These are phyloP conservation scores for Funneliformis mosseae DNA, from an alignment of 192 early-diverging fungal species.

Conservation along the genomic window DNA sequence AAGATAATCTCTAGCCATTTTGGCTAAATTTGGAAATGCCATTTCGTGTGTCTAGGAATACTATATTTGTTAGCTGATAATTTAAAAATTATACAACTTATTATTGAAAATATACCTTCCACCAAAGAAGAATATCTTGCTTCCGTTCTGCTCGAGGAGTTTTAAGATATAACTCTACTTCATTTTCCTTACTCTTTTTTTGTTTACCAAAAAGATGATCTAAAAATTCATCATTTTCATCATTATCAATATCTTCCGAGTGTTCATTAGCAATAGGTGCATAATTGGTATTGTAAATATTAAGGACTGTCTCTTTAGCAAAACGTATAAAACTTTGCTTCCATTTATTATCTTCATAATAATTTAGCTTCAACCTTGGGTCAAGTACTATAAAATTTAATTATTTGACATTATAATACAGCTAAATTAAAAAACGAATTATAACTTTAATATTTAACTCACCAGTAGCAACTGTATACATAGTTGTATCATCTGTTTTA, in stretches of 20 bases:
- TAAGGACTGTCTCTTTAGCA: not conserved
- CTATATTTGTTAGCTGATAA: too few species aligned
- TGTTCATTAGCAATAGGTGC: not conserved
- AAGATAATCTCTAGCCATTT: too few species aligned
- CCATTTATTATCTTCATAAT: conserved; percentile 11
- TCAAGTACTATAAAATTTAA: not conserved
- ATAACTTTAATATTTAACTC: too few species aligned
- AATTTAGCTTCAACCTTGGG: not conserved
- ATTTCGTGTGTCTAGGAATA: too few species aligned
- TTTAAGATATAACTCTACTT: conserved; percentile 9
- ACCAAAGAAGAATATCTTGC: conserved; percentile 3
- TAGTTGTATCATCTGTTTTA: conserved; percentile 3
- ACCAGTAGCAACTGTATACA: not conserved
- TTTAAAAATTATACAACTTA: too few species aligned
- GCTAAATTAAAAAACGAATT: too few species aligned
- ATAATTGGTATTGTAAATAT: conserved; percentile 23
- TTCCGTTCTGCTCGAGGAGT: not conserved
- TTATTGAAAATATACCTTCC: not conserved
- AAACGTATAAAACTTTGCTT: not conserved
- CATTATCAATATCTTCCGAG: not conserved
- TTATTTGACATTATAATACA: too few species aligned
- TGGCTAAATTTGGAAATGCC: too few species aligned
- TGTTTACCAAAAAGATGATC: not conserved
- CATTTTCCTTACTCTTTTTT: not conserved
- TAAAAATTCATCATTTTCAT: conserved; percentile 19